Conservation (phyloP, 371 early-diverging fungal genomes). For the Choanephora cucurbitarum region DNA sequence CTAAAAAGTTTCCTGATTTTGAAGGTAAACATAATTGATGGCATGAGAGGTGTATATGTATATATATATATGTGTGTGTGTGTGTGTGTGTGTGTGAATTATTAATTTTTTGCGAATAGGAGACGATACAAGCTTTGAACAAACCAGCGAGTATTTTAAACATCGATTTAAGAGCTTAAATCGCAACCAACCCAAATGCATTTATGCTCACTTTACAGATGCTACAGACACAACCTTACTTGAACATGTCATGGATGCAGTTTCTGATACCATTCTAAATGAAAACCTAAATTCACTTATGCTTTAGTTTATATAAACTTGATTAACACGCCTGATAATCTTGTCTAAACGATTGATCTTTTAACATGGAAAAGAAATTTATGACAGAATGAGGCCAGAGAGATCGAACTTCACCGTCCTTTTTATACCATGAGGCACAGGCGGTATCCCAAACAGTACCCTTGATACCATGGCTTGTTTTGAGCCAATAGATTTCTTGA, state of each 20-base stretch:
- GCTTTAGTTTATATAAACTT: no score
- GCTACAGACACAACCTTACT: slow-evolving; percentile 62
- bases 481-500: slow-evolving; percentile 13
- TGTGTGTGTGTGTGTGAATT: no score
- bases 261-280: slow-evolving; percentile 59
- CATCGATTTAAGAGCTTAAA: slow-evolving; percentile 42
- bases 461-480: slow-evolving; percentile 16
- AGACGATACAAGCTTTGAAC: slow-evolving; percentile 27
- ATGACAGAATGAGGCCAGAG: slow-evolving; percentile 15
- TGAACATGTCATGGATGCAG: slow-evolving; percentile 61
- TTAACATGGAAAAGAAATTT: slow-evolving; percentile 8
- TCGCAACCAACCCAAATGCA: slow-evolving; percentile 49
- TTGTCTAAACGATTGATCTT: not conserved
- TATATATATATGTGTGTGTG: not conserved
- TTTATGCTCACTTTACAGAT: slow-evolving; percentile 63
- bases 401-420: slow-evolving; percentile 9
- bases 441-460: slow-evolving; percentile 23
- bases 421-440: slow-evolving; percentile 28
- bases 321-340: no score
- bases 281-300: slow-evolving; percentile 49
- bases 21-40: slow-evolving; percentile 43
- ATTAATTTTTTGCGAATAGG: no score
- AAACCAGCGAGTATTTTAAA: slow-evolving; percentile 38
- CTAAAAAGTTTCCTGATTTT: slow-evolving; percentile 89
- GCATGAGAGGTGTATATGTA: not conserved